Percentiles rank a stretch among this genome's conserved stretches.
These are phyloP conservation scores for Podila epigama DNA, from an alignment of 192 early-diverging fungal species.

Conservation along the genomic window DNA sequence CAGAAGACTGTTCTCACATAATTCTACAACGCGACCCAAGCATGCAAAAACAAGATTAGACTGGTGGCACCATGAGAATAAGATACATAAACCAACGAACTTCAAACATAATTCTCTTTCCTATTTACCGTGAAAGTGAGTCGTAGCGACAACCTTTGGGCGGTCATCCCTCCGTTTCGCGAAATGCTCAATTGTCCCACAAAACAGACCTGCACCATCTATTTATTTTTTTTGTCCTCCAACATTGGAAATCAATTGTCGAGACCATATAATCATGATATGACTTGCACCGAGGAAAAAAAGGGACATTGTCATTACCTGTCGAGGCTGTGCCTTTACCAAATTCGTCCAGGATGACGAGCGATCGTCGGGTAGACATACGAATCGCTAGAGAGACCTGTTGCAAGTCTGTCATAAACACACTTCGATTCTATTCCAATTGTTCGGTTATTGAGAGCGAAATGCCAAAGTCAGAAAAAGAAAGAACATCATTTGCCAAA, in stretches of 20 bases:
- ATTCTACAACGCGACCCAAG: too few species aligned
- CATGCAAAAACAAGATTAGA: too few species aligned
- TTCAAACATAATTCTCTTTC: slow-evolving; percentile 29
- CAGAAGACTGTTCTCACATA: slow-evolving; percentile 58
- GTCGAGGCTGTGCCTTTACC: slow-evolving; percentile 77
- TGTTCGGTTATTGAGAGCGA: not conserved
- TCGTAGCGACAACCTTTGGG: slow-evolving; percentile 78
- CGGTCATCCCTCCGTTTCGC: slow-evolving; percentile 44
- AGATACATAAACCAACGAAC: too few species aligned
- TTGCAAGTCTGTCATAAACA: slow-evolving; percentile 77
- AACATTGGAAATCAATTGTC: slow-evolving; percentile 29
- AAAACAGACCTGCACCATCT: slow-evolving; percentile 85
- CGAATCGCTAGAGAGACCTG: slow-evolving; percentile 63
- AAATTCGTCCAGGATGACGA: slow-evolving; percentile 85
- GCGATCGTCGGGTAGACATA: slow-evolving; percentile 56
- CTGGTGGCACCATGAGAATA: too few species aligned
- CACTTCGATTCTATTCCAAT: slow-evolving; percentile 70
- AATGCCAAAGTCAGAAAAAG: not conserved
- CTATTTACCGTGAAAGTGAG: slow-evolving; percentile 78
- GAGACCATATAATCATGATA: too few species aligned
- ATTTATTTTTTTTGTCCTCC: too few species aligned
- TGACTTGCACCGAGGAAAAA: too few species aligned
- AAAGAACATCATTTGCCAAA: too few species aligned
- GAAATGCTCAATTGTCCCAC: slow-evolving; percentile 71
- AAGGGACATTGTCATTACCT: too few species aligned